phyloP scores from a whole-genome alignment of 768 basidiomycete species.

The Collybia sp. region DNA sequence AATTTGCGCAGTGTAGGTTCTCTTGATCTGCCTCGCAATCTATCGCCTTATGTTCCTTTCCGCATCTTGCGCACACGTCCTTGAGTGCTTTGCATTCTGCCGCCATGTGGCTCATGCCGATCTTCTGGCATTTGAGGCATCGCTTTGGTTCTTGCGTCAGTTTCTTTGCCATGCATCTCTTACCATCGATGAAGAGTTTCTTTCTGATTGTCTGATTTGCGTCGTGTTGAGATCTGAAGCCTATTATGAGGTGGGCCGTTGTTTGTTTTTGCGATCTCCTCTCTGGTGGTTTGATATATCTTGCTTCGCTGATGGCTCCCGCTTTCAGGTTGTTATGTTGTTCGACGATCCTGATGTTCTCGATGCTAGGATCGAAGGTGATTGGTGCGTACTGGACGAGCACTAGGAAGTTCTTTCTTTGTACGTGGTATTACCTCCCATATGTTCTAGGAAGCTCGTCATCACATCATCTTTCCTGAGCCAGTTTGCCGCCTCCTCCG shows the following conservation, averaged over 20 bases:
- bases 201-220: conserved; percentile 11
- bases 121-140: conserved; percentile 12
- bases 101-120: conserved; percentile 9
- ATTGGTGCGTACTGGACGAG: not conserved
- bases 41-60: conserved; percentile 10
- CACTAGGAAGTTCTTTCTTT: not conserved
- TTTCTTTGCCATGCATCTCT: conserved; percentile 6
- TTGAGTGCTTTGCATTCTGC: conserved; percentile 7
- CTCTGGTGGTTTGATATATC: not conserved
- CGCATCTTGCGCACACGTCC: conserved; percentile 10
- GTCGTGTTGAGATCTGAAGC: not conserved
- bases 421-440: not conserved
- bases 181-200: conserved; percentile 11
- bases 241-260: not conserved
- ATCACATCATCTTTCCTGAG: not conserved
- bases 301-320: not conserved
- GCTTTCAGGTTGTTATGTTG: not conserved
- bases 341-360: not conserved
- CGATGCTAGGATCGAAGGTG: not conserved
- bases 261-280: not conserved
- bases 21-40: conserved; percentile 8
- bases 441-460: not conserved
- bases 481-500: not conserved
- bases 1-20: conserved; percentile 14
- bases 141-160: conserved; percentile 9